Evolutionary conservation across 441 rosid genomes (phyloP).

Genomic region (Dalechampia spathulata): DNA sequence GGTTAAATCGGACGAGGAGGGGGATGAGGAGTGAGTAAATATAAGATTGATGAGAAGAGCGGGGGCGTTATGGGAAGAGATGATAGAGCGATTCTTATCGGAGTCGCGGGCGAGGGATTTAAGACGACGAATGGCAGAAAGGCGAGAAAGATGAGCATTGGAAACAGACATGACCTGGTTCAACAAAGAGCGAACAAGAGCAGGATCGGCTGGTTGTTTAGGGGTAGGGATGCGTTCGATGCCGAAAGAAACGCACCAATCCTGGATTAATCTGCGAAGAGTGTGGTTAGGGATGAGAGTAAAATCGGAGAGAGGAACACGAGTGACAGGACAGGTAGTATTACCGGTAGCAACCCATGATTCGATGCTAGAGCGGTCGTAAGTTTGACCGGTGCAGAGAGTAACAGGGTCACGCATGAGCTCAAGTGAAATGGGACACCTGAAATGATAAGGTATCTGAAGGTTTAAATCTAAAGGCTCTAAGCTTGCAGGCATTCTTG

Average conservation of each 20-base stretch:
- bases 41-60: slow-evolving; percentile 32
- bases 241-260: slow-evolving; percentile 83
- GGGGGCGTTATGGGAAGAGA: slow-evolving; percentile 46
- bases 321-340: slow-evolving; percentile 82
- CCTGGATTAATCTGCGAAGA: slow-evolving; percentile 92
- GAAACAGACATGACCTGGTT: slow-evolving; percentile 36
- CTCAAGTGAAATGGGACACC: slow-evolving; percentile 89
- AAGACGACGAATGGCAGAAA: slow-evolving; percentile 64
- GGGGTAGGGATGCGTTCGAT: slow-evolving; percentile 89
- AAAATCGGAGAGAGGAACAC: slow-evolving; percentile 58
- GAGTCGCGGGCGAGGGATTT: slow-evolving; percentile 77
- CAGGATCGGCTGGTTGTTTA: slow-evolving; percentile 87
- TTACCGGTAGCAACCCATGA: slow-evolving; percentile 89
- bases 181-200: slow-evolving; percentile 50
- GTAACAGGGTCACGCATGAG: slow-evolving; percentile 92
- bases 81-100: slow-evolving; percentile 61
- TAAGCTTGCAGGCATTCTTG: slow-evolving; percentile 37
- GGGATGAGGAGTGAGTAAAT: slow-evolving; percentile 23
- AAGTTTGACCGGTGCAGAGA: slow-evolving; percentile 78
- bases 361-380: slow-evolving; percentile 86
- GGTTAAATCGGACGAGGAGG: slow-evolving; percentile 43
- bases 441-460: slow-evolving; percentile 78
- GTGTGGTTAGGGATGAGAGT: slow-evolving; percentile 89
- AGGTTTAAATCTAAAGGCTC: slow-evolving; percentile 38
- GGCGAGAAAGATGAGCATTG: slow-evolving; percentile 32